A percentile compares a stretch with the other conserved stretches of the same genome.
phyloP scores from a whole-genome alignment of 2,329 filamentous ascomycete species.

The Fusarium sp. region DNA sequence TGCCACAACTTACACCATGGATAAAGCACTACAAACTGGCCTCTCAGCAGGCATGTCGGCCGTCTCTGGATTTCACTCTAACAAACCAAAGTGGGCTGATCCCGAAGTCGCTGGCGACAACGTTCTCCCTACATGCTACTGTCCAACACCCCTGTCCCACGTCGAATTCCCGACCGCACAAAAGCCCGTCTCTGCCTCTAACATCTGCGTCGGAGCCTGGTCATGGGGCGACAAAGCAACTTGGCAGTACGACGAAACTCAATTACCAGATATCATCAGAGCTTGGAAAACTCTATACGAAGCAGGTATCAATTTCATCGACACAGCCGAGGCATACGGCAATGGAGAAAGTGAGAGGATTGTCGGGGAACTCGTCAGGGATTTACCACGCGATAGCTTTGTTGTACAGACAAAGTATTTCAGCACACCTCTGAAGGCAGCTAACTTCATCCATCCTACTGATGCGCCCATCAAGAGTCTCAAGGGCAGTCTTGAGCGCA shows the following conservation, averaged over 20 bases:
- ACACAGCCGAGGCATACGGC: not conserved
- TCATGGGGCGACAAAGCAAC: conserved; percentile 19
- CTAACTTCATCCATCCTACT: not conserved
- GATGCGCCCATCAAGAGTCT: conserved; percentile 16
- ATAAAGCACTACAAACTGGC: not conserved
- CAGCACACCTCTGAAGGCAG: conserved; percentile 5
- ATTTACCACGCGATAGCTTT: not conserved
- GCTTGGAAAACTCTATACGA: conserved; percentile 21
- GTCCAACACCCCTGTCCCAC: not conserved
- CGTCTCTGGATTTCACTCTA: not conserved
- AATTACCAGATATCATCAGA: not conserved
- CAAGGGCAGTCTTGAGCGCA: conserved; percentile 2
- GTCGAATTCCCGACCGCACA: not conserved
- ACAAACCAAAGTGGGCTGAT: conserved; percentile 16
- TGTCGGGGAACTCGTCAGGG: not conserved
- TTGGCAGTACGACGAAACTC: conserved; percentile 6
- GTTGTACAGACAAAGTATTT: conserved; percentile 24
- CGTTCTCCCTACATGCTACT: not conserved
- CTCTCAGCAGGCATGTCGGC: conserved; percentile 6
- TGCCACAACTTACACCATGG: not conserved
- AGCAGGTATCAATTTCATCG: conserved; percentile 22
- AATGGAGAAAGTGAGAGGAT: conserved; percentile 18
- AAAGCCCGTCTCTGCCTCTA: not conserved
- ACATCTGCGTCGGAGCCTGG: not conserved
- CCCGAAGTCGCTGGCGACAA: conserved; percentile 3